Evolutionary conservation across 768 basidiomycete genomes (phyloP).

Genomic region (Clavaria fumosa): DNA sequence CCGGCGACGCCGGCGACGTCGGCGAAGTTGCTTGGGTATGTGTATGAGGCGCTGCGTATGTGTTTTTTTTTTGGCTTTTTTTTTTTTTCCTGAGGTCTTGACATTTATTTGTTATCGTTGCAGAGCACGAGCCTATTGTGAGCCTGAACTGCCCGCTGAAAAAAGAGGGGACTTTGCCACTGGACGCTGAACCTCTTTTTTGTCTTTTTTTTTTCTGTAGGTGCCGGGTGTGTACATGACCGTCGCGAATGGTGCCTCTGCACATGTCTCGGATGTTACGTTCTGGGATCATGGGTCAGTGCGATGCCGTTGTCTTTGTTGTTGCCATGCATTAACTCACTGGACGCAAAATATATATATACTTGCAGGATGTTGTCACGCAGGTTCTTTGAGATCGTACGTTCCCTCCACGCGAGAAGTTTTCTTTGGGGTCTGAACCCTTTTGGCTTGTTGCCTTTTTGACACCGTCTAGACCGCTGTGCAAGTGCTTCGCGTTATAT

Average conservation of each 20-base stretch:
- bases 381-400: conserved; percentile 26
- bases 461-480: conserved; percentile 25
- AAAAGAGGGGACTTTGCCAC: neutral
- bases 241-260: conserved; percentile 19
- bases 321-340: too few relatives aligned
- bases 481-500: conserved; percentile 27
- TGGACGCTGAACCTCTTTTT: neutral
- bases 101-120: conserved; percentile 14
- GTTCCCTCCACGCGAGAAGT: too few relatives aligned
- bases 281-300: neutral
- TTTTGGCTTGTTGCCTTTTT: neutral
- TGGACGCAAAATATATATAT: too few relatives aligned
- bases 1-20: conserved; percentile 13
- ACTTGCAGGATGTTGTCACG: conserved; percentile 18
- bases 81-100: conserved; percentile 22
- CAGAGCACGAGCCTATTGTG: conserved; percentile 23
- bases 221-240: conserved; percentile 12
- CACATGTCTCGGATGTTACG: conserved; percentile 11
- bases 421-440: conserved; percentile 6
- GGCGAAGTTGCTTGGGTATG: conserved; percentile 25
- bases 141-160: conserved; percentile 20
- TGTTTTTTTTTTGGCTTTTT: conserved; percentile 16
- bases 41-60: conserved; percentile 33
- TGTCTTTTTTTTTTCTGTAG: conserved; percentile 16
- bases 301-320: too few relatives aligned